phyloP scores from a whole-genome alignment of 192 early-diverging fungal species.

The Rhizophagus prolifer region DNA sequence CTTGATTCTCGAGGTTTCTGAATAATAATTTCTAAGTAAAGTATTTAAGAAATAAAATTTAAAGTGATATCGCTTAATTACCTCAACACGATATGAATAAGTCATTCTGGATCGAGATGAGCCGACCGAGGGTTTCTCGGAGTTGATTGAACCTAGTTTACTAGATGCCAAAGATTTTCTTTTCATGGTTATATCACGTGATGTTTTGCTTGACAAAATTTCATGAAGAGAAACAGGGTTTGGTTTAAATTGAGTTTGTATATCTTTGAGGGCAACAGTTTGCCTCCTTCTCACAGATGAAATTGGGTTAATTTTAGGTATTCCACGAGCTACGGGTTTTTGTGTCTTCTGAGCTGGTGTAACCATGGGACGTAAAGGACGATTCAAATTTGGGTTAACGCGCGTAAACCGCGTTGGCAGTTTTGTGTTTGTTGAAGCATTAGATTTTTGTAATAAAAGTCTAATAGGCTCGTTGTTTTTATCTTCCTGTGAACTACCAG shows the following conservation, averaged over 20 bases:
- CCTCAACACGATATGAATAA: slow-evolving; percentile 13
- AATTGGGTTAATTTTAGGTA: background rate
- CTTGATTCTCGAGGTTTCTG: slow-evolving; percentile 10
- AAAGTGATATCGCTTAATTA: background rate
- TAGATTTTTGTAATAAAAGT: too few species aligned
- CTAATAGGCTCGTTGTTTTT: background rate
- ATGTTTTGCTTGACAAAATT: slow-evolving; percentile 3
- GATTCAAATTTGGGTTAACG: background rate
- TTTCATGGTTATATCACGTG: background rate
- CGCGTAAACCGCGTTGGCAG: background rate
- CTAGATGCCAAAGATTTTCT: background rate
- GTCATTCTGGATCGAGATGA: background rate
- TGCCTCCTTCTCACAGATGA: background rate
- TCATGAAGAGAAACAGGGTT: slow-evolving; percentile 10
- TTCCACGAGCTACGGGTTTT: background rate
- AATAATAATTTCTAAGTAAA: background rate
- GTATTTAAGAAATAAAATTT: background rate
- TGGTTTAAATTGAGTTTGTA: background rate
- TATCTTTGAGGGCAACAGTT: background rate
- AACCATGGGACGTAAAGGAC: background rate
- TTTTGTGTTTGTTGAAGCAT: background rate
- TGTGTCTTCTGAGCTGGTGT: background rate
- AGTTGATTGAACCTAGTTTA: background rate
- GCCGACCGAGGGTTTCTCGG: background rate
- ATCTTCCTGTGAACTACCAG: background rate